Base-by-base conservation (phyloP, 257 asterid genomes). In the Penstemon barbatus region DNA sequence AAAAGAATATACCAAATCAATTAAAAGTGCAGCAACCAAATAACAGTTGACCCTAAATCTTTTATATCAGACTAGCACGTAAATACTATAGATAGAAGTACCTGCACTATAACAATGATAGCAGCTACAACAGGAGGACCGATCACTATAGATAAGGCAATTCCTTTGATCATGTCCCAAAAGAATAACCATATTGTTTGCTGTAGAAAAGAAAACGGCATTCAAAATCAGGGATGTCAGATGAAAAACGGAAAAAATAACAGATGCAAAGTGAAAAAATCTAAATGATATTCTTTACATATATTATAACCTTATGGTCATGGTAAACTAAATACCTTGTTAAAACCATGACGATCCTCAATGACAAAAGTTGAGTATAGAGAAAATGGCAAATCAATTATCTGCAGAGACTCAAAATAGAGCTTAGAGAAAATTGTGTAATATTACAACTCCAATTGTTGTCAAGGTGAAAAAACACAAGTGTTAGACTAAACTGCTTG, bases 41-140 rank as follows among this genome's bases (percentile, higher is more conserved):
- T 40, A n/a, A 65, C 10, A 48, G 43, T 57, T 25, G 54, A n/a
- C 63, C 65, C 40, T 57, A 39, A 58, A 43, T 50, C 8, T 48
- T 46, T 50, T 48, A 49, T 10, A 70, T 49, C 13, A n/a, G 11
- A 61, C 53, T 42, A 66, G 38, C 63, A 76, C 36, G 50, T 13
- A 74, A 68, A 12, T 40, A 38, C 36, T 66, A 8, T 45, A 62
- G 13, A 59, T 3, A 7, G 46, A 62, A 69, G 73, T 84, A 93
- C 99, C 99, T 93, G 99, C 36, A 87, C 97, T 62, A 94, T 89
- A 53, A 82, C 68, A 58, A 94, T 87, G 74, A 94, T 91, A 82
- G 96, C 96, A 81, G 99, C 95, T 65, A 91, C 91, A 83, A 94
- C 87, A 71, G 99, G 99, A 18, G 99, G 99, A 62, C 97, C 96